Evolutionary conservation across 139 green algal species (phyloP).

Genomic region (Micractinium sp.): DNA sequence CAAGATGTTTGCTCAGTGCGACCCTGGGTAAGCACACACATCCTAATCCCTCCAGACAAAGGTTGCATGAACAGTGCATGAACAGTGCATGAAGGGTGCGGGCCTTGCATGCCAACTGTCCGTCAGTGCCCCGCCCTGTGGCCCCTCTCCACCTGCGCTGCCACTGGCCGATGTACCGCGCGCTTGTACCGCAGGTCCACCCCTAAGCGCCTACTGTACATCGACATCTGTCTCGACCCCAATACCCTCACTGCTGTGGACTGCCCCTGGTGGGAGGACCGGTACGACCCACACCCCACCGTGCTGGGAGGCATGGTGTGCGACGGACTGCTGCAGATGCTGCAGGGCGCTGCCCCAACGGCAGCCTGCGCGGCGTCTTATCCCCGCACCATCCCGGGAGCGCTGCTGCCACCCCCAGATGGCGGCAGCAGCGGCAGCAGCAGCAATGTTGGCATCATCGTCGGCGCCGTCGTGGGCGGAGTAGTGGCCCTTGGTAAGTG

Average conservation of each 20-base stretch:
- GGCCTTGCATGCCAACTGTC: no score
- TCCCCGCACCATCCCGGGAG: neutral
- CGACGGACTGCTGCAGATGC: neutral
- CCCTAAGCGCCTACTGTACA: neutral
- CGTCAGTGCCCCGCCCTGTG: no score
- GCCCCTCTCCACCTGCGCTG: no score
- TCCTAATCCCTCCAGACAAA: no score
- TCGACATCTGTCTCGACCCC: neutral
- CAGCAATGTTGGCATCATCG: neutral
- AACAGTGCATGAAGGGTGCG: no score
- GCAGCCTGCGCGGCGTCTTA: neutral
- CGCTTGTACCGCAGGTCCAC: neutral
- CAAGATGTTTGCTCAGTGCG: neutral
- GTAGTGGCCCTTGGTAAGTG: neutral
- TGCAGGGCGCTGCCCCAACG: neutral
- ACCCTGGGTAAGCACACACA: neutral
- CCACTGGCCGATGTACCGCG: no score
- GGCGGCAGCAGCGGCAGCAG: neutral
- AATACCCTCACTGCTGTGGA: neutral
- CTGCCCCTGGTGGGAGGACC: slow-evolving; percentile 2
- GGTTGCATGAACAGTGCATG: neutral
- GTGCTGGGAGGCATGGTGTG: neutral
- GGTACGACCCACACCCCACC: neutral
- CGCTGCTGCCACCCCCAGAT: no score
- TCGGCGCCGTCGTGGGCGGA: neutral